These are phyloP conservation scores for Fusarium nelsonii DNA, from an alignment of 2,329 filamentous ascomycete genomes.

Conservation along the genomic window DNA sequence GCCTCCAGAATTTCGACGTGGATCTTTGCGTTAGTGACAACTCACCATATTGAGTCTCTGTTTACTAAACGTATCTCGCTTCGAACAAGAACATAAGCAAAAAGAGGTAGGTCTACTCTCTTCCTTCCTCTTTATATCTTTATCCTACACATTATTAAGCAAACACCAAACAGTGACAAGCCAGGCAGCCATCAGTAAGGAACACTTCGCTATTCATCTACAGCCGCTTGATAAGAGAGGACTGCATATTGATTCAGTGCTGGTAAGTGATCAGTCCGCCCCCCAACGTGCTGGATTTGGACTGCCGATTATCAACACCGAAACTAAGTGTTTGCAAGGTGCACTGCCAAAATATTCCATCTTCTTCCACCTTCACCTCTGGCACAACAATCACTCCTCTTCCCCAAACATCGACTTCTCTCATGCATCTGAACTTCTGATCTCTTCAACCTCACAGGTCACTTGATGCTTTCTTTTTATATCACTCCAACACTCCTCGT, in stretches of 20 bases:
- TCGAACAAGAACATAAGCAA: neutral
- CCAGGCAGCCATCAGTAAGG: neutral
- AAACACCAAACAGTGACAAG: neutral
- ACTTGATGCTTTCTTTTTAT: too few species aligned
- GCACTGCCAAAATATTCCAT: neutral
- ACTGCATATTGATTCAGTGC: neutral
- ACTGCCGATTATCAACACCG: neutral
- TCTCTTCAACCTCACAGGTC: neutral
- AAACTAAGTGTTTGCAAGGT: conserved; percentile 3
- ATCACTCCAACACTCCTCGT: neutral
- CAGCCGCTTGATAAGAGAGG: neutral
- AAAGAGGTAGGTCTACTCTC: neutral
- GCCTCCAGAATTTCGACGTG: neutral
- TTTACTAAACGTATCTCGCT: neutral
- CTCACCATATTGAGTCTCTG: too few species aligned
- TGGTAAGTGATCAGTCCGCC: neutral
- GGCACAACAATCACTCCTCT: neutral
- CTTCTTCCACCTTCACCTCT: neutral
- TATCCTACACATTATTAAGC: neutral
- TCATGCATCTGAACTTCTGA: neutral
- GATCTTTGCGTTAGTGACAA: neutral
- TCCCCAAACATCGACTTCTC: neutral
- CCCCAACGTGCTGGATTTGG: neutral
- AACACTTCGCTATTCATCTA: neutral
- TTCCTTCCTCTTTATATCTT: neutral